A percentile compares a stretch with the other conserved stretches of the same genome.
phyloP scores from a whole-genome alignment of 306 rosid genomes.

The Gleditsia sinensis region DNA sequence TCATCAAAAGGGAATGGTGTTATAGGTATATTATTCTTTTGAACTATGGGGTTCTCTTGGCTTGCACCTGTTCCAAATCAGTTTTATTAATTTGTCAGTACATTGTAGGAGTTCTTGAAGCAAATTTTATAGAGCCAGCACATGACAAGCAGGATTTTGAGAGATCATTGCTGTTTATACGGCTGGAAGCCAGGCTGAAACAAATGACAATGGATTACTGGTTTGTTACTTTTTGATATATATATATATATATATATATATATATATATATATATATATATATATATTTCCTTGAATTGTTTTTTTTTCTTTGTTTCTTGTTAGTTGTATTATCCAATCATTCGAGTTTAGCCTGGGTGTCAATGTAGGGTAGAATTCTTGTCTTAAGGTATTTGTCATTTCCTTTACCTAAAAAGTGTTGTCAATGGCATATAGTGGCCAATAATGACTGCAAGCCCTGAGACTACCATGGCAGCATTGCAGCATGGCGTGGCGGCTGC shows the following conservation, averaged over 20 bases:
- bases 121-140: slow-evolving; percentile 93
- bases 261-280: too few relatives aligned
- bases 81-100: slow-evolving; percentile 29
- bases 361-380: background rate
- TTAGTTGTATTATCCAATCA: background rate
- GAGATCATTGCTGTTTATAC: slow-evolving; percentile 69
- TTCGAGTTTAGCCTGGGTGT: background rate
- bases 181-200: slow-evolving; percentile 81
- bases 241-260: too few relatives aligned
- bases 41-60: slow-evolving; percentile 24
- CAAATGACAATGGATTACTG: slow-evolving; percentile 79
- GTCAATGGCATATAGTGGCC: too few relatives aligned
- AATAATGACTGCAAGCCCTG: too few relatives aligned
- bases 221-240: slow-evolving; percentile 50
- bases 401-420: too few relatives aligned
- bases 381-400: background rate
- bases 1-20: slow-evolving; percentile 70
- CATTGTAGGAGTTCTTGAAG: slow-evolving; percentile 84
- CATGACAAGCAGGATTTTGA: slow-evolving; percentile 99
- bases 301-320: background rate
- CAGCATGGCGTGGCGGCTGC: too few relatives aligned
- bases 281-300: slow-evolving; percentile 17
- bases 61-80: background rate
- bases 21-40: slow-evolving; percentile 64
- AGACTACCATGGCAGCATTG: too few relatives aligned